Base-by-base conservation (phyloP, 345 rosid genomes). In the Corchorus olitorius region DNA sequence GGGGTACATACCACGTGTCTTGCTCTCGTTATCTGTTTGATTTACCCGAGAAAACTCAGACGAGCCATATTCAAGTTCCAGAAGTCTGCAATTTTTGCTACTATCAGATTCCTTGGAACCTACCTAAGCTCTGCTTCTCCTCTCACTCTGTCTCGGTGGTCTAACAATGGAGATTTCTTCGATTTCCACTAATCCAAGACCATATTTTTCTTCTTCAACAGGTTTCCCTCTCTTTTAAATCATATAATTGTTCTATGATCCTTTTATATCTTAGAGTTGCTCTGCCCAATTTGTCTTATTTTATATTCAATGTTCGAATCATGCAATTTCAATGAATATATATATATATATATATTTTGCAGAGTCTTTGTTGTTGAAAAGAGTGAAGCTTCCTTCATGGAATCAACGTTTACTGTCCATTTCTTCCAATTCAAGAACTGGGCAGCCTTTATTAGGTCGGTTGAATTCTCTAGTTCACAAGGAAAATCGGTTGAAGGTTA, bases 151-250 rank as follows among this genome's bases (percentile, higher is more conserved):
- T 65, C 14, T 55, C 37, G 64, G 43, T 33, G 56, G 34, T 16
- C 19, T 34, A 49, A 33, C 76, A 4, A 92, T 92, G 94, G 93
- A 88, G 74, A 80, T 83, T 65, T 75, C 84, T 72, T 85, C 84
- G 11, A 58, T 84, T 27, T 76, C 86, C 39, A 67, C 83, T 11
- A 55, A 73, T 52, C 75, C 88, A 59, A 72, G 67, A 55, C 67
- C 63, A 64, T 71, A n/a, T 78, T 72, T 61, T 34, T 14, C 53
- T 46, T 72, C 85, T 76, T 71, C 89, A 13, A 43, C 79, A 85
- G 97, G 94, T 91, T 78, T 77, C 64, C 75, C 61, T 8, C 10
- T 74, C 59, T 69, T 12, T 76, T 50, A 19, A 20, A 17, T 45
- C 33, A 33, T 61, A n/a, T 37, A 27, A 27, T 62, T 46, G 8